Percentiles rank a stretch among this genome's conserved stretches.
Evolutionary conservation across 2,329 filamentous ascomycete genomes (phyloP).

Genomic region (Ascochyta lentis): DNA sequence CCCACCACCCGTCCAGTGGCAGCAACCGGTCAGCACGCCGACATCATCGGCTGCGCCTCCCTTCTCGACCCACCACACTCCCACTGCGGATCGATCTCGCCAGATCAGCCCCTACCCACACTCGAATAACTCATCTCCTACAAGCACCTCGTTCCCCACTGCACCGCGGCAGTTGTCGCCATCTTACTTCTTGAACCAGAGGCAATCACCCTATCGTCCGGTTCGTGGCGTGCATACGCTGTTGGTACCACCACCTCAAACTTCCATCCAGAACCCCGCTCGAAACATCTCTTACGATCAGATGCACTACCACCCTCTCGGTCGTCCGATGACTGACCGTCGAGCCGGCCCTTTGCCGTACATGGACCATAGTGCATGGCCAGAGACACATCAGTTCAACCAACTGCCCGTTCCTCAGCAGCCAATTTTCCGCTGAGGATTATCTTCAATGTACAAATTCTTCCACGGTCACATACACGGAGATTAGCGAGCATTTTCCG

Average conservation of each 20-base stretch:
- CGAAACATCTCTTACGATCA: slow-evolving; percentile 54
- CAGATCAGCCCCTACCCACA: slow-evolving; percentile 60
- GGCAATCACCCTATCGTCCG: slow-evolving; percentile 90
- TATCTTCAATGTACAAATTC: slow-evolving; percentile 5
- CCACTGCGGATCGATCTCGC: slow-evolving; percentile 49
- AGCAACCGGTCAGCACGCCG: slow-evolving; percentile 51
- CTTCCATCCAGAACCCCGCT: slow-evolving; percentile 69
- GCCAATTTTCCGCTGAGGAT: slow-evolving; percentile 41
- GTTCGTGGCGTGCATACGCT: slow-evolving; percentile 88
- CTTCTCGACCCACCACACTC: slow-evolving; percentile 38
- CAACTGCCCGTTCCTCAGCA: slow-evolving; percentile 48
- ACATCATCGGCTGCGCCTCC: slow-evolving; percentile 39
- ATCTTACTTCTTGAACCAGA: slow-evolving; percentile 83
- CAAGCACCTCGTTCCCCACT: slow-evolving; percentile 68
- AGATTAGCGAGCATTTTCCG: slow-evolving; percentile 17
- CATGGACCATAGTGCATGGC: slow-evolving; percentile 50
- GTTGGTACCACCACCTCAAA: slow-evolving; percentile 84
- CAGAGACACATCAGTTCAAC: slow-evolving; percentile 48
- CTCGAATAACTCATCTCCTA: slow-evolving; percentile 70
- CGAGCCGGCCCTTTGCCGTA: slow-evolving; percentile 55
- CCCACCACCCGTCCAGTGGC: slow-evolving; percentile 62
- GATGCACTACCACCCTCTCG: slow-evolving; percentile 60
- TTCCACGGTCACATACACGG: slow-evolving; percentile 18
- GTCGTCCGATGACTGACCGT: slow-evolving; percentile 54
- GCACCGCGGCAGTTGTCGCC: slow-evolving; percentile 81